A percentile compares a stretch with the other conserved stretches of the same genome.
Evolutionary conservation across 805 yeast species (phyloP).

Genomic region (Kuraishia cidri): DNA sequence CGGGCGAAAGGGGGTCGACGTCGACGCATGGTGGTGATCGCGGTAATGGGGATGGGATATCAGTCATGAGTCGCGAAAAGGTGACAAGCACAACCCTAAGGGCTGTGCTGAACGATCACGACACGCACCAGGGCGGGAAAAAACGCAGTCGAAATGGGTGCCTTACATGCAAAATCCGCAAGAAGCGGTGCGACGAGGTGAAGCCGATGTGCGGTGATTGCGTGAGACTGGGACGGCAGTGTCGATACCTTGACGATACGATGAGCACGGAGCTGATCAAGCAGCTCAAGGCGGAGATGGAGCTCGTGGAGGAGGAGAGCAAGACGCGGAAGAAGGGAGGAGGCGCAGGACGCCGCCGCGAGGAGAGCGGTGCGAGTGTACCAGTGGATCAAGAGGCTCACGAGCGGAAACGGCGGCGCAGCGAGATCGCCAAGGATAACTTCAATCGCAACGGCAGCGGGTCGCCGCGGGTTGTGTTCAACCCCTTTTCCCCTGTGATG

Average conservation of each 20-base stretch:
- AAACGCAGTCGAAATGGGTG: too few relatives aligned
- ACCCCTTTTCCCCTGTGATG: conserved; percentile 14
- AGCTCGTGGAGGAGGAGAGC: conserved; percentile 25
- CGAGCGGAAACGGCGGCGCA: background rate
- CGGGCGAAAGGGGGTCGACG: too few relatives aligned
- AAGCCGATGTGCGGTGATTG: conserved; percentile 46
- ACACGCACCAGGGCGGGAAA: too few relatives aligned
- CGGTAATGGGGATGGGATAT: too few relatives aligned
- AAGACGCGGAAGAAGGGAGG: conserved; percentile 32
- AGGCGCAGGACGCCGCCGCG: too few relatives aligned
- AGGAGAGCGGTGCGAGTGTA: too few relatives aligned
- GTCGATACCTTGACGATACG: conserved; percentile 35
- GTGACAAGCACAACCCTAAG: too few relatives aligned
- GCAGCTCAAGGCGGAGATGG: conserved; percentile 25
- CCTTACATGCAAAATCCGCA: conserved; percentile 57
- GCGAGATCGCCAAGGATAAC: background rate
- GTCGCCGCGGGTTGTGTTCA: conserved; percentile 16
- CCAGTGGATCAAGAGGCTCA: too few relatives aligned
- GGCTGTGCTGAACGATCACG: too few relatives aligned
- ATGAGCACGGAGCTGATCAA: conserved; percentile 32
- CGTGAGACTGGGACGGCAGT: conserved; percentile 30
- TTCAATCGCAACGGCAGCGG: conserved; percentile 1
- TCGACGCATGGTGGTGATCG: too few relatives aligned
- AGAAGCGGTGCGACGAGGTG: conserved; percentile 46
- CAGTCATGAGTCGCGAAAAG: too few relatives aligned